Conservation (phyloP, 768 basidiomycete genomes). For the Russula virescens region DNA sequence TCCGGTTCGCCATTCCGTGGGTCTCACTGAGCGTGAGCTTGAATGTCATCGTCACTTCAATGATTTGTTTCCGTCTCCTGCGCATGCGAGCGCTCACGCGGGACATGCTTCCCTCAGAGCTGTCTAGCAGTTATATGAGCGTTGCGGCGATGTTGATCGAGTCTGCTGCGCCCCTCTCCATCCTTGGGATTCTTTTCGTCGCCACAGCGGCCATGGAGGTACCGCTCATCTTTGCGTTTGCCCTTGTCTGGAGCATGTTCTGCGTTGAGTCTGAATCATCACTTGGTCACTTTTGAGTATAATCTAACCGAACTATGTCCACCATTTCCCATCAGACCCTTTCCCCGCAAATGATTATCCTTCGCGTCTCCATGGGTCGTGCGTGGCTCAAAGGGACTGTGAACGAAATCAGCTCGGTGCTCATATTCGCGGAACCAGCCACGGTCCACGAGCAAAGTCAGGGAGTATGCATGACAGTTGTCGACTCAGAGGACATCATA, state of each 20-base stretch:
- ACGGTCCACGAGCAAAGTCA: too few relatives aligned
- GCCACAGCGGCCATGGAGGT: slow-evolving; percentile 35
- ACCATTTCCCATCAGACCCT: neutral
- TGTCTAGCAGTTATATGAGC: slow-evolving; percentile 35
- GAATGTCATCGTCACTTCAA: too few relatives aligned
- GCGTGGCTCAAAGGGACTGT: slow-evolving; percentile 31
- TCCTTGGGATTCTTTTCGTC: slow-evolving; percentile 35
- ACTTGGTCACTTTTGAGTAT: too few relatives aligned
- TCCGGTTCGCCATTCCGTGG: too few relatives aligned
- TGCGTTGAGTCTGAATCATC: slow-evolving; percentile 30
- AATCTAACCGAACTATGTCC: neutral
- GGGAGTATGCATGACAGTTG: neutral
- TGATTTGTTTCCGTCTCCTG: too few relatives aligned
- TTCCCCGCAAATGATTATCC: too few relatives aligned
- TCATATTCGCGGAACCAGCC: neutral
- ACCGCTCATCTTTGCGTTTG: slow-evolving; percentile 32
- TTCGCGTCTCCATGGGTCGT: slow-evolving; percentile 6
- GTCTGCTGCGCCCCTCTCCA: too few relatives aligned
- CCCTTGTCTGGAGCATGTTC: slow-evolving; percentile 40
- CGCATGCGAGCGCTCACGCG: slow-evolving; percentile 13
- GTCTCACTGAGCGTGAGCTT: too few relatives aligned
- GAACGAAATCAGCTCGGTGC: neutral
- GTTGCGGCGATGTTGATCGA: slow-evolving; percentile 29
- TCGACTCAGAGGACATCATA: neutral
- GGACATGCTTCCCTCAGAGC: neutral